These are phyloP conservation scores for Xerocomus nothofagi DNA, from an alignment of 1,284 basidiomycete species.

Conservation along the genomic window DNA sequence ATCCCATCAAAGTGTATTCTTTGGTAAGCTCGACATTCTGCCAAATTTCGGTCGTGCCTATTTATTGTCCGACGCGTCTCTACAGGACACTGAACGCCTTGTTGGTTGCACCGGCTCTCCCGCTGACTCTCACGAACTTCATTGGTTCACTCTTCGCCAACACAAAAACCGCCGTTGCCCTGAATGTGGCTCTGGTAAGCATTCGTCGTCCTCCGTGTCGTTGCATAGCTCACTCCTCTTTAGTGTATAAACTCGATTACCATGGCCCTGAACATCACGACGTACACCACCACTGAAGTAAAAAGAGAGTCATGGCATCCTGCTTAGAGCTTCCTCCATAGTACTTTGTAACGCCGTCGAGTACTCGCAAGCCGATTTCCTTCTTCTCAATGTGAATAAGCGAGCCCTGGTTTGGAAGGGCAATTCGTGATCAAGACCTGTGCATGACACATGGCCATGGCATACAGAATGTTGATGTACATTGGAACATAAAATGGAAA, in stretches of 20 bases:
- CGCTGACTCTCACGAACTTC: conserved; percentile 88
- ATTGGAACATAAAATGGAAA: too few relatives aligned
- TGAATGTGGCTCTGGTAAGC: conserved; percentile 87
- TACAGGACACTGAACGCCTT: conserved; percentile 74
- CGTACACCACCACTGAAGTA: conserved; percentile 40
- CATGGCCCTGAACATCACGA: conserved; percentile 49
- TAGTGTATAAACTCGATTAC: conserved; percentile 62
- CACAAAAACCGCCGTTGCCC: conserved; percentile 78
- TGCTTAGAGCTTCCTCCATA: conserved; percentile 18
- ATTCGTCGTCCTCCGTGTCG: not conserved
- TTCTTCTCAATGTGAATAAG: not conserved
- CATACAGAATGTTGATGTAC: not conserved
- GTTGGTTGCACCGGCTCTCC: conserved; percentile 92
- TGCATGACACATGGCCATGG: not conserved
- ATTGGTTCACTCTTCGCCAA: conserved; percentile 76
- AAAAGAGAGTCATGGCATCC: conserved; percentile 6
- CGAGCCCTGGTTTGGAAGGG: not conserved
- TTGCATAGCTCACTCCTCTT: conserved; percentile 10
- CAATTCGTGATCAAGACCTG: not conserved
- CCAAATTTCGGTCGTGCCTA: not conserved
- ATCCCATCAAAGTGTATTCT: conserved; percentile 88
- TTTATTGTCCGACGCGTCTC: conserved; percentile 1
- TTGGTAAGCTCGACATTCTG: conserved; percentile 57
- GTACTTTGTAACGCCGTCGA: conserved; percentile 20
- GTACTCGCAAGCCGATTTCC: conserved; percentile 4